Evolutionary conservation across 139 green algal species (phyloP).

Genomic region (Deuterostichococcus epilithicus): DNA sequence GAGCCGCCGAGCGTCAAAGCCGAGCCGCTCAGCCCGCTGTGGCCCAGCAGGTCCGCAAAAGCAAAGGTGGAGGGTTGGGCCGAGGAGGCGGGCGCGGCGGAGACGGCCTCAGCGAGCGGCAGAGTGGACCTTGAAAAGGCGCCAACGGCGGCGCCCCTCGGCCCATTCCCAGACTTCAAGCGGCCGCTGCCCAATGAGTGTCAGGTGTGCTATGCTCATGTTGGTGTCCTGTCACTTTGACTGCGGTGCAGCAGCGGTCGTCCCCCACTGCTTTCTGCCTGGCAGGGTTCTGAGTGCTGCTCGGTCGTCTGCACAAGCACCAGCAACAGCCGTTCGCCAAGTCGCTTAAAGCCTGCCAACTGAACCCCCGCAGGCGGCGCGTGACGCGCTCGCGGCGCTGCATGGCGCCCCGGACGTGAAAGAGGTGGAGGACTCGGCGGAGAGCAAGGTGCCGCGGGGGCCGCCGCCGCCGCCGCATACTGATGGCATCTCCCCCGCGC

Average conservation of each 20-base stretch:
- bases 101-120: not conserved
- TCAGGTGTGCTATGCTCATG: not conserved
- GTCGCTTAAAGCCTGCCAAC: too few species aligned
- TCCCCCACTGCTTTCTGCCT: too few species aligned
- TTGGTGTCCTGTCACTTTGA: not conserved
- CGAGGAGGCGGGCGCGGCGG: not conserved
- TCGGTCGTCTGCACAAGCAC: not conserved
- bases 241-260: too few species aligned
- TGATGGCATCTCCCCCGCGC: not conserved
- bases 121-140: not conserved
- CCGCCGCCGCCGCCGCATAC: not conserved
- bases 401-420: conserved; percentile 17
- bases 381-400: conserved; percentile 16
- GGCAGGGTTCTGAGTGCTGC: too few species aligned
- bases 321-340: too few species aligned
- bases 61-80: not conserved
- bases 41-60: not conserved
- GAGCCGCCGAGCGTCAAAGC: not conserved
- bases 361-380: conserved; percentile 4
- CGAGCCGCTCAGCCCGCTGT: not conserved
- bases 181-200: not conserved
- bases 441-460: not conserved
- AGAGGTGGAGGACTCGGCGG: conserved; percentile 3
- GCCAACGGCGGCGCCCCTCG: not conserved
- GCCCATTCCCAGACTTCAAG: not conserved